Conservation (phyloP, 805 yeast species). For the Kazachstania kunashirensis region DNA sequence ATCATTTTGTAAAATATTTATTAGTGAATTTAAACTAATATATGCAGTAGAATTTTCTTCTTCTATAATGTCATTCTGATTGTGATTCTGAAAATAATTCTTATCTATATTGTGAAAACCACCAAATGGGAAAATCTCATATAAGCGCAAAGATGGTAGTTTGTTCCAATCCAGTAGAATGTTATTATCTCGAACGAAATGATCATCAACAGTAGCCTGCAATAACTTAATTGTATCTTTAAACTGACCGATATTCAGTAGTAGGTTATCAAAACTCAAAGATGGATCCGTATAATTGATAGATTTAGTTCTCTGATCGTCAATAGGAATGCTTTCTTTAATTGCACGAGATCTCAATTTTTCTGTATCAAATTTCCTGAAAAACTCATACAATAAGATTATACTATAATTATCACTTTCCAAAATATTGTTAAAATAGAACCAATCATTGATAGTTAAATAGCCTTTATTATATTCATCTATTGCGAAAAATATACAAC, state of each 20-base stretch:
- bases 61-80: neutral
- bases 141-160: slow-evolving; percentile 23
- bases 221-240: slow-evolving; percentile 27
- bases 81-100: neutral
- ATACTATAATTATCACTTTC: slow-evolving; percentile 41
- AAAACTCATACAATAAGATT: slow-evolving; percentile 44
- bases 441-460: slow-evolving; percentile 62
- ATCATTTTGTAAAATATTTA: slow-evolving; percentile 35
- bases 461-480: slow-evolving; percentile 66
- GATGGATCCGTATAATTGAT: slow-evolving; percentile 32
- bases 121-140: slow-evolving; percentile 18
- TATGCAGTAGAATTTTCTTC: slow-evolving; percentile 21
- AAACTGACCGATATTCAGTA: slow-evolving; percentile 25
- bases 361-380: slow-evolving; percentile 37
- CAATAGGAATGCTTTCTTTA: slow-evolving; percentile 8
- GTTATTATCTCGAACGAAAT: slow-evolving; percentile 19
- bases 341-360: slow-evolving; percentile 9
- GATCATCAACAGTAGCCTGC: slow-evolving; percentile 27
- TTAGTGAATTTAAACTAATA: slow-evolving; percentile 33
- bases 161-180: slow-evolving; percentile 30
- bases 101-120: neutral
- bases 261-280: slow-evolving; percentile 32
- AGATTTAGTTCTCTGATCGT: slow-evolving; percentile 22
- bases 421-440: slow-evolving; percentile 50
- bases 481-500: slow-evolving; percentile 69